Percentiles rank a stretch among this genome's conserved stretches.
phyloP scores from a whole-genome alignment of 805 yeast species.

The Hagleromyces aurorensis region DNA sequence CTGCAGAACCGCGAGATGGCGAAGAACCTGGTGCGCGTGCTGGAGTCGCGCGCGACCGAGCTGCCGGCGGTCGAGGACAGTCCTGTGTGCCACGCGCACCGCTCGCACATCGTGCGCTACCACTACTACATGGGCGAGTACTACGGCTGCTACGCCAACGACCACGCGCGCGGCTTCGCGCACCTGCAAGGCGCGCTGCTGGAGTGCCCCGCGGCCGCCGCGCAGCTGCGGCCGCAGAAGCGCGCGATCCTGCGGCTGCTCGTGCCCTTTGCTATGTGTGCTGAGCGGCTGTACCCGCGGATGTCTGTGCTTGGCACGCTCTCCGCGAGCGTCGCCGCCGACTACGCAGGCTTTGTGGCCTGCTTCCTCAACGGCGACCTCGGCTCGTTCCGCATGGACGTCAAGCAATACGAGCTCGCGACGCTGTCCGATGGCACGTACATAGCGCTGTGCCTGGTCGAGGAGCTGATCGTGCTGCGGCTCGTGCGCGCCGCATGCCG shows the following conservation, averaged over 20 bases:
- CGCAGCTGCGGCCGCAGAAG: constrained; percentile 13
- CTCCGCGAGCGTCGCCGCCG: constrained; percentile 2
- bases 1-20: constrained; percentile 65
- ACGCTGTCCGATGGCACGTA: constrained; percentile 55
- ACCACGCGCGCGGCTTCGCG: constrained; percentile 42
- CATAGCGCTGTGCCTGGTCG: constrained; percentile 46
- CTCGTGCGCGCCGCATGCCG: constrained; percentile 46
- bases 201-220: constrained; percentile 10
- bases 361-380: constrained; percentile 52
- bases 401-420: constrained; percentile 39
- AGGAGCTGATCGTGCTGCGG: constrained; percentile 42
- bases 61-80: constrained; percentile 21
- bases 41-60: constrained; percentile 34
- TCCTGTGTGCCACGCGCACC: no score
- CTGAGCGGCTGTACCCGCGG: constrained; percentile 42
- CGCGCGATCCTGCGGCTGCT: constrained; percentile 45
- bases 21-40: constrained; percentile 62
- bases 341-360: constrained; percentile 42
- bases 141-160: constrained; percentile 52
- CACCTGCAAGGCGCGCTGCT: constrained; percentile 43
- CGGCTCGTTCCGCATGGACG: constrained; percentile 37
- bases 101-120: constrained; percentile 50
- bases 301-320: constrained; percentile 5
- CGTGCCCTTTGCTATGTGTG: constrained; percentile 54
- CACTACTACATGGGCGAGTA: constrained; percentile 64